Evolutionary conservation across 208 protist genomes (phyloP), one percentile per base, ranked within the genome.

Genomic region (Leishmania arabica): DNA sequence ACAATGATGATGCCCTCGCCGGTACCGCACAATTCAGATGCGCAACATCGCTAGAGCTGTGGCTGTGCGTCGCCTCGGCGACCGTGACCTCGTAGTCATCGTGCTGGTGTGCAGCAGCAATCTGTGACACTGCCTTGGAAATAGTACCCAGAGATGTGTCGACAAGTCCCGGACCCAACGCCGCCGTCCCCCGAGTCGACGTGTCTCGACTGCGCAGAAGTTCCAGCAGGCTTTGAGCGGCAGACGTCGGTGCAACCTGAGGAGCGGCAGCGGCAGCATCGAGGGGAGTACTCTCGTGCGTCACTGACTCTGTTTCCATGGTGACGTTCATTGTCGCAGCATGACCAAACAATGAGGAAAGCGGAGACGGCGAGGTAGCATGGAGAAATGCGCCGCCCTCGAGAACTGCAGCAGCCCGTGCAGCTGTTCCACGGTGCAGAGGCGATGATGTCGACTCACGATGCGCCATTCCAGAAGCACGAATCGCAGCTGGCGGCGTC

Each of bases 141-240:
- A 27, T 31, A n/a, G 45, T 21, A 1, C 27, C 68, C 15, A 19
- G 27, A 31, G 68, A n/a, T 13, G 68, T 34, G 24, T 15, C 24
- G 11, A 17, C 42, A 11, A 45, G 27, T 27, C 27, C 17, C 24
- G 31, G 40, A 6, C 24, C 68, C 40, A 34, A 31, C 40, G 19
- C 24, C 3, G 21, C 27, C 24, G 68, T 34, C 27, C 21, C 68
- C 45, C 13, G 40, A 19, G 11, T 73, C 42, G 68, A 6, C 24
- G 68, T 15, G 68, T 77, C 74, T 66, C 74, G 49, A 49, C 74
- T 68, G 56, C 74, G 74, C 2, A 77, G 56, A 37, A 77, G 53
- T n/a, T 77, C 74, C 74, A 77, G 74, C 31, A 77, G 56, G 42
- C 56, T 77, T 34, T 66, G 56, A 58, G 51, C 74, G 3, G 56